Conservation (phyloP, 139 green algal genomes). For the Zygnema circumcarinatum region DNA sequence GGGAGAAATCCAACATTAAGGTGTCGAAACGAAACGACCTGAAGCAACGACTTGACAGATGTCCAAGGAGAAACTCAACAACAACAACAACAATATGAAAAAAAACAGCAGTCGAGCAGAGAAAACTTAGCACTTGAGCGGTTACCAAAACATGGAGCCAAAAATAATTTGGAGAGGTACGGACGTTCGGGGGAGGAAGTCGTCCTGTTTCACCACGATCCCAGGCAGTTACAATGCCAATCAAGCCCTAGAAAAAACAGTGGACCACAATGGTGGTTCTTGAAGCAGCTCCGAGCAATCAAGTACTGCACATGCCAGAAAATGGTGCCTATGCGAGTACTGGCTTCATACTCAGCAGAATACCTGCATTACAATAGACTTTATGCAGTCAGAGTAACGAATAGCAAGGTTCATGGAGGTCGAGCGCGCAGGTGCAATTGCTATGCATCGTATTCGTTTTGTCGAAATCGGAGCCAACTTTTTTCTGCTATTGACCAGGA, state of each 20-base stretch:
- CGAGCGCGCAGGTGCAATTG: slow-evolving; percentile 39
- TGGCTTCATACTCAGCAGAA: no score
- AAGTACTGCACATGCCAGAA: no score
- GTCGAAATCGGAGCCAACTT: not conserved
- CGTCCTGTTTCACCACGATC: slow-evolving; percentile 26
- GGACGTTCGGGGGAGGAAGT: slow-evolving; percentile 51
- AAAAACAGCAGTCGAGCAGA: no score
- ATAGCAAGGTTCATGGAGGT: slow-evolving; percentile 49
- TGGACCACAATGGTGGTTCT: not conserved
- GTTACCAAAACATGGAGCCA: slow-evolving; percentile 38
- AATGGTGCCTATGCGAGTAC: no score
- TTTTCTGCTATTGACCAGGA: slow-evolving; percentile 29
- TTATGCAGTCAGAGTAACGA: slow-evolving; percentile 45
- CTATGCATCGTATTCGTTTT: slow-evolving; percentile 5
- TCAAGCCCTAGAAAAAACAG: not conserved
- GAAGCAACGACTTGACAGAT: not conserved
- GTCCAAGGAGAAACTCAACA: not conserved
- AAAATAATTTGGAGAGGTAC: slow-evolving; percentile 37
- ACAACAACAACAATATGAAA: no score
- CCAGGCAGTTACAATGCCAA: not conserved
- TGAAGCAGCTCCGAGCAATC: not conserved
- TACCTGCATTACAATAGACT: slow-evolving; percentile 48
- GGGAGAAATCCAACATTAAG: not conserved
- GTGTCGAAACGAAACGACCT: not conserved
- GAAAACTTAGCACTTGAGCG: no score